Base-by-base conservation (phyloP, 345 rosid genomes). In the Theobroma cacao region DNA sequence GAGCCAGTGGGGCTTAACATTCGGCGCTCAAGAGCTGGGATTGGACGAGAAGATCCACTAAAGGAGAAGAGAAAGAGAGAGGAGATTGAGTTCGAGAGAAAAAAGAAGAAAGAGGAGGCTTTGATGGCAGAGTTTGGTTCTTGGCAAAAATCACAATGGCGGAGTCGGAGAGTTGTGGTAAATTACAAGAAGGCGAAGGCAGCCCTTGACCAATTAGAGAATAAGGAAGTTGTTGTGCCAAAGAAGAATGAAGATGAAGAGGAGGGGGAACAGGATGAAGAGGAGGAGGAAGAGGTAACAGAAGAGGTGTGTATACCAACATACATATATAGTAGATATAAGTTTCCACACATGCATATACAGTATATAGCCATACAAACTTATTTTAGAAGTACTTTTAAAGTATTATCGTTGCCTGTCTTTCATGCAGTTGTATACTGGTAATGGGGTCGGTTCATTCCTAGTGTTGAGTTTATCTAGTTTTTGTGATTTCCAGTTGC, bases 121-220 rank as follows among this genome's bases (percentile, higher is more conserved):
- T 68, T 96, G 90, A 80, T 92, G 91, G 91, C 53, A 76, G 95
- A 92, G 68, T 96, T 96, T 26, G 97, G 98, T 60, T 89, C 90
- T 36, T 78, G 97, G 85, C 91, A 90, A 82, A 96, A 92, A 84
- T 92, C 83, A 36, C 95, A 90, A 22, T 96, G 98, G 97, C 89
- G 88, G 72, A 90, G 79, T 55, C 84, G 89, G 41, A 90, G 95
- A 73, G 87, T 94, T 78, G 80, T 81, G 3, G 67, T 91, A 45
- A 96, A 94, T 82, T 94, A 86, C 80, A 81, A 79, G 78, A 96
- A 92, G 87, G 97, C 95, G 5, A 94, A 91, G 83, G 90, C 93
- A 1, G 91, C 97, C 50, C 94, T 94, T 83, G 97, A 92, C 85
- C 98, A 96, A 62, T 86, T 96, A 80, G 98, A 96, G 87, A 89